A percentile compares a stretch with the other conserved stretches of the same genome.
Evolutionary conservation across 2,329 filamentous ascomycete species (phyloP).

Genomic region (Aureobasidium sp.): DNA sequence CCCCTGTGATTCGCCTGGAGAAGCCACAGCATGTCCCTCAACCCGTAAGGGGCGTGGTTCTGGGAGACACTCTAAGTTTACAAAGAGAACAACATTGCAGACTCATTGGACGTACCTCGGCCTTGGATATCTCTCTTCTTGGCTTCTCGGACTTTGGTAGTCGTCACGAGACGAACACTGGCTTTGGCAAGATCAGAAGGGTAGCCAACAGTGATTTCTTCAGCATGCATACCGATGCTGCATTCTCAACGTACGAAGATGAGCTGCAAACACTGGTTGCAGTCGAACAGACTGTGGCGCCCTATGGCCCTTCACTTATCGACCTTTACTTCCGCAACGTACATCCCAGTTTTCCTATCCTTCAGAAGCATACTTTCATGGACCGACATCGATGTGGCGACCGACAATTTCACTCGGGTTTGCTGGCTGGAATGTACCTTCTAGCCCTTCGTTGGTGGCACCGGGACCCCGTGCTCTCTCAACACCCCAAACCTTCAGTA

Average conservation of each 20-base stretch:
- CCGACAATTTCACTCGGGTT: slow-evolving; percentile 65
- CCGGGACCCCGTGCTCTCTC: slow-evolving; percentile 59
- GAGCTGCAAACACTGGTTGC: slow-evolving; percentile 60
- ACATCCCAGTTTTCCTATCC: slow-evolving; percentile 73
- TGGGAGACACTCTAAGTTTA: slow-evolving; percentile 55
- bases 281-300: slow-evolving; percentile 68
- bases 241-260: slow-evolving; percentile 65
- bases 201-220: slow-evolving; percentile 75
- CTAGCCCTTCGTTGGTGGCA: slow-evolving; percentile 86
- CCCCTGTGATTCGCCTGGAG: slow-evolving; percentile 12
- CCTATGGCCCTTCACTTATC: slow-evolving; percentile 69
- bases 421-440: slow-evolving; percentile 76
- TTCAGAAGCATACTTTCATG: slow-evolving; percentile 73
- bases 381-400: slow-evolving; percentile 70
- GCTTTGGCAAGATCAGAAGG: slow-evolving; percentile 57
- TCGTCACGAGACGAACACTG: slow-evolving; percentile 70
- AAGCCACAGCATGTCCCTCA: slow-evolving; percentile 16
- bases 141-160: slow-evolving; percentile 74
- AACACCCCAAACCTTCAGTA: slow-evolving; percentile 63
- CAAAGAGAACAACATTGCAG: slow-evolving; percentile 73
- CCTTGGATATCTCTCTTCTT: slow-evolving; percentile 77
- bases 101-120: slow-evolving; percentile 75
- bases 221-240: slow-evolving; percentile 68
- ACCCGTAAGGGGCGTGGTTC: slow-evolving; percentile 12
- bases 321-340: slow-evolving; percentile 76